Conservation (phyloP, 1,139 yeast genomes). For the Taphrina flavorubra region DNA sequence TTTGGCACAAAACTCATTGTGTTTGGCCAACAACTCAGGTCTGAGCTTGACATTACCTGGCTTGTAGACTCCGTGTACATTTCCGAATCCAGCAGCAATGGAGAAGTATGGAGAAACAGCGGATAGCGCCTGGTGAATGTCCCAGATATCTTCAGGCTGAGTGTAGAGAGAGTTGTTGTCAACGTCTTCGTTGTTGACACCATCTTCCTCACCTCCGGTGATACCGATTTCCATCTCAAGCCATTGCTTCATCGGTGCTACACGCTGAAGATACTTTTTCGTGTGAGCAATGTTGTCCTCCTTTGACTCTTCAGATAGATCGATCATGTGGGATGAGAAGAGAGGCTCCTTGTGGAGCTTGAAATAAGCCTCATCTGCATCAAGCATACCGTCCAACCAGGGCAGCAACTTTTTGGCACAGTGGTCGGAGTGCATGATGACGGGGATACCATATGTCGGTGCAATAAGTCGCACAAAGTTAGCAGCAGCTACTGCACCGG, state of each 20-base stretch:
- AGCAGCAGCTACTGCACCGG: slow-evolving; percentile 97
- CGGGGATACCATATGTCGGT: slow-evolving; percentile 96
- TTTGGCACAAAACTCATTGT: slow-evolving; percentile 80
- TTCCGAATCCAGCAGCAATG: slow-evolving; percentile 99
- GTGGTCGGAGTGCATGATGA: slow-evolving; percentile 96
- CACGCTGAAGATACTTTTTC: slow-evolving; percentile 92
- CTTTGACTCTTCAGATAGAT: slow-evolving; percentile 94
- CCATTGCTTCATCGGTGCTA: slow-evolving; percentile 95
- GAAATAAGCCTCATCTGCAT: slow-evolving; percentile 92
- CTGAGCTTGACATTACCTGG: slow-evolving; percentile 96
- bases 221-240: slow-evolving; percentile 99
- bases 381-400: slow-evolving; percentile 98
- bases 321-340: slow-evolving; percentile 99
- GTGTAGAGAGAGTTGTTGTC: slow-evolving; percentile 89
- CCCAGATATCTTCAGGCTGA: slow-evolving; percentile 91
- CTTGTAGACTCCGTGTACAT: slow-evolving; percentile 99
- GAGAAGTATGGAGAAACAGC: slow-evolving; percentile 98
- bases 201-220: slow-evolving; percentile 99
- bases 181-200: slow-evolving; percentile 97
- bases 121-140: slow-evolving; percentile 84
- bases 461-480: slow-evolving; percentile 97
- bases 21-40: slow-evolving; percentile 94
- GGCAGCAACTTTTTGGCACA: slow-evolving; percentile 98
- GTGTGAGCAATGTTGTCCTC: slow-evolving; percentile 94
- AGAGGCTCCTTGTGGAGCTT: slow-evolving; percentile 87